phyloP scores from a whole-genome alignment of 495 filamentous ascomycete species.

The Rhypophila decipiens region DNA sequence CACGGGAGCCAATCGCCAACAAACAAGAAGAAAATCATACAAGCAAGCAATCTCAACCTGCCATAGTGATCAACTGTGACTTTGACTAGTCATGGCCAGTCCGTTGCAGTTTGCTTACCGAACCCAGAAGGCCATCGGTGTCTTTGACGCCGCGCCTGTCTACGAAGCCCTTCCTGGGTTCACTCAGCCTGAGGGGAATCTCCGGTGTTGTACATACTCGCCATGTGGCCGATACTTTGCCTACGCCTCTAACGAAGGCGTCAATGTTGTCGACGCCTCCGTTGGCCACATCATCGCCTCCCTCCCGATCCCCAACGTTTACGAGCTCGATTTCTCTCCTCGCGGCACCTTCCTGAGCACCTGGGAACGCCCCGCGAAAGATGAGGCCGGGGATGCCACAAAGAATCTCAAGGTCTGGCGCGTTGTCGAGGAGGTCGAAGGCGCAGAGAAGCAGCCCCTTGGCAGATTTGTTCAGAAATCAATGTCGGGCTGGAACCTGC shows the following conservation, averaged over 20 bases:
- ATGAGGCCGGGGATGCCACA: conserved; percentile 81
- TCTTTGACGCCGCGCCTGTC: conserved; percentile 82
- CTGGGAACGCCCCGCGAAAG: conserved; percentile 89
- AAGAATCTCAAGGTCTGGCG: conserved; percentile 98
- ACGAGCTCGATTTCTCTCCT: conserved; percentile 90
- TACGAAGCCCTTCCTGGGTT: conserved; percentile 85
- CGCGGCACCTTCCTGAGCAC: conserved; percentile 88
- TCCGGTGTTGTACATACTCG: conserved; percentile 90
- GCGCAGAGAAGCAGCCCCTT: conserved; percentile 62
- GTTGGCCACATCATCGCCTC: conserved; percentile 69
- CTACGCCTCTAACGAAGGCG: conserved; percentile 84
- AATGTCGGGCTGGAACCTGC: conserved; percentile 93
- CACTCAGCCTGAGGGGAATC: conserved; percentile 82
- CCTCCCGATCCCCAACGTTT: conserved; percentile 73
- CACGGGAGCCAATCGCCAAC: neutral
- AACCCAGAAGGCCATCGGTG: conserved; percentile 90
- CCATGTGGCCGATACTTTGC: conserved; percentile 92
- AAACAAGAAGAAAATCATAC: conserved; percentile 11
- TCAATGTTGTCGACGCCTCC: conserved; percentile 76
- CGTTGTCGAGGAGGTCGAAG: conserved; percentile 54
- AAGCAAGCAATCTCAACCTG: conserved; percentile 18
- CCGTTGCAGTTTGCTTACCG: conserved; percentile 91
- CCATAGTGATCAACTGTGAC: conserved; percentile 51
- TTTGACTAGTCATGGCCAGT: conserved; percentile 84
- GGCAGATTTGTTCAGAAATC: conserved; percentile 91